Evolutionary conservation across 2,329 filamentous ascomycete genomes (phyloP), one percentile per base, ranked within the genome.

Genomic region (Alternaria consortialis): DNA sequence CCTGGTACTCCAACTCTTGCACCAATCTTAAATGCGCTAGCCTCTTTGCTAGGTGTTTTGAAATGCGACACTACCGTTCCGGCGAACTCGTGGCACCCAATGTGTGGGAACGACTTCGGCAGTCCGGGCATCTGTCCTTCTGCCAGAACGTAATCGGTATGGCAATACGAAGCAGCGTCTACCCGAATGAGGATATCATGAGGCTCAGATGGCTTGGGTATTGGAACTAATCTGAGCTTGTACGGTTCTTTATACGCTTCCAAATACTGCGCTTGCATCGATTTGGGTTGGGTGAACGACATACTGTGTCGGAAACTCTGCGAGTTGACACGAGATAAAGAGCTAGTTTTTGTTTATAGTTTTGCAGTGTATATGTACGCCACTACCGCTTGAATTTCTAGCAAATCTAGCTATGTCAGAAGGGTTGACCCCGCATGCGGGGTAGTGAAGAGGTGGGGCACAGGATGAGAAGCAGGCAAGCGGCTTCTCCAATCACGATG

Each of bases 161-260:
- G 82, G 69, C 81, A 83, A 65, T 84, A 84, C 1, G 80, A 83
- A 9, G 81, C 81, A 5, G 82, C 82, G 48, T 80, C 77, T 37
- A 84, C 81, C 58, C 77, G 78, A 67, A 84, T 78, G 17, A 84
- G 77, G 25, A 84, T 51, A 58, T 84, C 82, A 61, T 82, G 60
- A 3, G 74, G 71, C n/a, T 67, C 37, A 25, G 65, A 53, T 5
- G 69, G 64, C 31, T 50, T 55, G 4, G 80, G 81, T 7, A 80
- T 52, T 3, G 79, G 75, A 2, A 80, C 68, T 6, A 73, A 64
- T 51, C 73, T 73, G 12, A 83, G 69, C 13, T 56, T 69, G 65
- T 83, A 82, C 2, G 80, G 79, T 5, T 68, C 75, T 56, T 81
- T 81, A 72, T 80, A 82, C 12, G 71, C 73, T 4, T 80, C 74